A percentile compares a stretch with the other conserved stretches of the same genome.
Conservation (phyloP, 2,329 filamentous ascomycete species). For the Aspergillus sp. region DNA sequence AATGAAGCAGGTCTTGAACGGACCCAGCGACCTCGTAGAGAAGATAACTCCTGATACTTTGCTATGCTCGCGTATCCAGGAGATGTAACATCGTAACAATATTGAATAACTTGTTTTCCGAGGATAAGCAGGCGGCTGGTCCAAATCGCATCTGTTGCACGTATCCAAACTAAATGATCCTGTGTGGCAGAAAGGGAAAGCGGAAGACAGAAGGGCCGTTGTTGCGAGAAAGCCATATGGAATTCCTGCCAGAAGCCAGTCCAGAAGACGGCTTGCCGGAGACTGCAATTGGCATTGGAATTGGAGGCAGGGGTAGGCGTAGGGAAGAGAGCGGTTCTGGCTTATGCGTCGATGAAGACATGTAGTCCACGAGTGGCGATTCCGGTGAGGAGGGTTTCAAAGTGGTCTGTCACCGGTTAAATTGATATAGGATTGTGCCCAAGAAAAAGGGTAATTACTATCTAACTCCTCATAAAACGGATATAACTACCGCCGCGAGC, state of each 20-base stretch:
- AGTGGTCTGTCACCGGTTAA: constrained; percentile 2
- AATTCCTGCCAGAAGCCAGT: constrained; percentile 44
- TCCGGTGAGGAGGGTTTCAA: constrained; percentile 15
- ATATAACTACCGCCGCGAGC: constrained; percentile 37
- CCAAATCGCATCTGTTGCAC: constrained; percentile 14
- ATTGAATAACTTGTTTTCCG: constrained; percentile 56
- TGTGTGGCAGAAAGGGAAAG: neutral
- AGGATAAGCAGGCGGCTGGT: constrained; percentile 54
- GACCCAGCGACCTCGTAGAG: constrained; percentile 24
- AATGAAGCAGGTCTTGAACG: constrained; percentile 33
- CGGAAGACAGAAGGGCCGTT: constrained; percentile 19
- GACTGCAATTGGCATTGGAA: constrained; percentile 9
- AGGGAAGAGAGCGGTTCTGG: neutral
- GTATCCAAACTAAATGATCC: neutral
- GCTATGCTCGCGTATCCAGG: constrained; percentile 30
- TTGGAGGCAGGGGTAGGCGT: no score
- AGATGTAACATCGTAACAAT: constrained; percentile 44
- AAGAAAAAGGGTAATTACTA: constrained; percentile 5
- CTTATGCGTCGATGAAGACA: constrained; percentile 18
- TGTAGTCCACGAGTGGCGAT: constrained; percentile 16
- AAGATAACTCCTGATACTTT: constrained; percentile 38
- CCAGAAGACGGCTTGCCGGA: constrained; percentile 40
- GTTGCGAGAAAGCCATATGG: constrained; percentile 38
- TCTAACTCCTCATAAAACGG: constrained; percentile 41
- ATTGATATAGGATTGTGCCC: no score